Base-by-base conservation (phyloP, 164 flowering plant species). In the Annona squamosa region DNA sequence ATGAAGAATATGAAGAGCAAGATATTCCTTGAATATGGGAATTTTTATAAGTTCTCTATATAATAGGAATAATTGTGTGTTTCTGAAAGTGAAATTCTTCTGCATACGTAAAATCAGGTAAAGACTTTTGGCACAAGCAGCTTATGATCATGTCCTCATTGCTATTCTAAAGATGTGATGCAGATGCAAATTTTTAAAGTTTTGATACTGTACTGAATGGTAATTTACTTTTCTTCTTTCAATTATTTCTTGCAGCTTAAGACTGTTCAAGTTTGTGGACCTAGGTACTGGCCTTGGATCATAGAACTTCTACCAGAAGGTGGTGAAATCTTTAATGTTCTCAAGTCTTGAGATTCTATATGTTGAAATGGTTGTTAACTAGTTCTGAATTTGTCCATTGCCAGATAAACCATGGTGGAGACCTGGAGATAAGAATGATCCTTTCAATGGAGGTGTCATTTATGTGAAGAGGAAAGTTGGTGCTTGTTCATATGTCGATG, bases 401-500 rank as follows among this genome's bases (percentile, higher is more conserved):
- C 69, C 88, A 93, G 98, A 93, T 75, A 87, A 88, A 80, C 88
- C 89, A 52, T 90, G 97, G 97, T 93, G 97, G 96, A 78, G 57
- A 72, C 63, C 75, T 72, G 93, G 89, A 62, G 95, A 87, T 71
- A 87, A 78, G 75, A 81, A 79, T 67, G 86, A 89, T 75, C 99
- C 99, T 71, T 89, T 95, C 77, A 93, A 85, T 77, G 88, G 94
- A 75, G 97, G 97, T 78, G 79, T 88, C 73, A 79, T 95, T 13
- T 93, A 88, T 80, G 83, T 95, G 77, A 95, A 95, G 78, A 84
- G 97, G 69, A 95, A 93, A 81, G 93, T 93, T 57, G 99, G 98
- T 76, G 89, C 97, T 73, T 95, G 97, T 83, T 93, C 99, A 3
- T 93, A 95, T 80, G 87, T 87, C 48, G 99, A 93, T 83, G 99